Evolutionary conservation across 75 land plant species (phyloP).

Genomic region (Selaginella tamariscina): DNA sequence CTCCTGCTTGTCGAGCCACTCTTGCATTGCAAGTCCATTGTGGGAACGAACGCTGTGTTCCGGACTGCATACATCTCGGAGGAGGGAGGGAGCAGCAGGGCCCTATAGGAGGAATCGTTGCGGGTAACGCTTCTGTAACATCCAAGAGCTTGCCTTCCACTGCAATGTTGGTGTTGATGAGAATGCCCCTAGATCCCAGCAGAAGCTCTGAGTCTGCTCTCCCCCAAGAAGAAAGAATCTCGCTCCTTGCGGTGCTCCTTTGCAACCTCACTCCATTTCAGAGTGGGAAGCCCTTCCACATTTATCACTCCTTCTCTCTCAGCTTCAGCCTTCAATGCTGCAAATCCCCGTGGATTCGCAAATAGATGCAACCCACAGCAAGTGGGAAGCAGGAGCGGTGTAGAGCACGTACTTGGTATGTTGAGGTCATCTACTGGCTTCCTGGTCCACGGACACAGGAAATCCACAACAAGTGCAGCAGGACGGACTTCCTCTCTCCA

Average conservation of each 20-base stretch:
- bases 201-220: background rate
- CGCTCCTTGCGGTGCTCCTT: background rate
- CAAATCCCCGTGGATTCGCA: background rate
- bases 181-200: background rate
- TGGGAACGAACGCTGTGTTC: background rate
- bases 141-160: background rate
- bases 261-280: background rate
- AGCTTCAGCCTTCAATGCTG: background rate
- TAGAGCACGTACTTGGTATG: background rate
- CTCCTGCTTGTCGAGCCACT: conserved; percentile 23
- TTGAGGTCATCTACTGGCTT: background rate
- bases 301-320: background rate
- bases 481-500: background rate
- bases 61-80: background rate
- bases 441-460: background rate
- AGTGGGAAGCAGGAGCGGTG: background rate
- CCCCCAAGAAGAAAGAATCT: background rate
- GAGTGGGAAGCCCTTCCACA: background rate
- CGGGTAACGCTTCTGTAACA: background rate
- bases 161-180: background rate
- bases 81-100: background rate
- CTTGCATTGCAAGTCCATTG: background rate
- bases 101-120: background rate
- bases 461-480: background rate
- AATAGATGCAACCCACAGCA: background rate